Percentiles rank a stretch among this genome's conserved stretches.
These are phyloP conservation scores for Exophiala sp. DNA, from an alignment of 2,329 filamentous ascomycete genomes.

Conservation along the genomic window DNA sequence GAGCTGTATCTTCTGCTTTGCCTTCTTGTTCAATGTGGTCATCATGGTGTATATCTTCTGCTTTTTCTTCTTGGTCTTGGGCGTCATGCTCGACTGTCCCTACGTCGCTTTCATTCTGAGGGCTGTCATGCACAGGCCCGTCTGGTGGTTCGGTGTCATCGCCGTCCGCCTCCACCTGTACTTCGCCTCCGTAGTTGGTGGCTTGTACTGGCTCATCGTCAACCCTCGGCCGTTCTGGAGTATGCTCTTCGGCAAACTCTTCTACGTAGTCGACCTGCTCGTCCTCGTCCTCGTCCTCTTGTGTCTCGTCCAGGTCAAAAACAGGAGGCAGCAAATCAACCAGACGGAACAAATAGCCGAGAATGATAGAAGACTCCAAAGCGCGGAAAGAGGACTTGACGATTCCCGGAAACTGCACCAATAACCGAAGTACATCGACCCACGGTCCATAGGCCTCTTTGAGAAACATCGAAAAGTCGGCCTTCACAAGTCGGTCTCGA, in stretches of 20 bases:
- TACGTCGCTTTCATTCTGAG: no score
- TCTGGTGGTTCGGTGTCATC: background rate
- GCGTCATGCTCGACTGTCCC: no score
- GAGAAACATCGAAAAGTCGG: conserved; percentile 62
- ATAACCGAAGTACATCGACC: conserved; percentile 63
- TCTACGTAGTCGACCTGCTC: no score
- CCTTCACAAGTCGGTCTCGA: conserved; percentile 53
- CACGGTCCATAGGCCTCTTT: conserved; percentile 58
- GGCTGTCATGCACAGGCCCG: background rate
- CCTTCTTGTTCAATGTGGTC: background rate
- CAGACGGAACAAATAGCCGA: conserved; percentile 62
- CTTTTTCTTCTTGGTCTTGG: no score
- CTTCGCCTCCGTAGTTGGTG: background rate
- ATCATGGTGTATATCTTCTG: background rate
- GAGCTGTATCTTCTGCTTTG: conserved; percentile 40
- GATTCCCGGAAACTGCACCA: conserved; percentile 81
- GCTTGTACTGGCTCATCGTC: background rate
- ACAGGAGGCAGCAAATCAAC: conserved; percentile 4
- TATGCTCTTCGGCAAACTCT: no score
- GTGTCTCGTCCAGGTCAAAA: background rate
- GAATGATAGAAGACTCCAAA: conserved; percentile 63
- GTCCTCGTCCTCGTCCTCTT: background rate
- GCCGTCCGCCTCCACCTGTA: background rate
- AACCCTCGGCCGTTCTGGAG: no score
- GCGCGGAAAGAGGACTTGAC: conserved; percentile 79